phyloP scores from a whole-genome alignment of 2,329 filamentous ascomycete species.

The Amesomyces nigricolor region DNA sequence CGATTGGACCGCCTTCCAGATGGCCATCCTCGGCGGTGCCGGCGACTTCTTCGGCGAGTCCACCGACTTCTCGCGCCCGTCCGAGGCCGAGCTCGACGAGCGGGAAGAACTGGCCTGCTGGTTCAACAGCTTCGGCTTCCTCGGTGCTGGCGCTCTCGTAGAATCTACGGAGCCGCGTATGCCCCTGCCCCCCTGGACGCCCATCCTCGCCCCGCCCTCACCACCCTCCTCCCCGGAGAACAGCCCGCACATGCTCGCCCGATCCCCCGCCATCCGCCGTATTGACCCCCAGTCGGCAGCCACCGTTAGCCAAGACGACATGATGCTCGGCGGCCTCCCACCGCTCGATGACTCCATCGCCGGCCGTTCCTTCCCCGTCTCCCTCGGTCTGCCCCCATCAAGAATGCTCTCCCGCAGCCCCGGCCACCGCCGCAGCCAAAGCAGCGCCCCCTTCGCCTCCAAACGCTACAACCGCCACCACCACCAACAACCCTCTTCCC shows the following conservation, averaged over 20 bases:
- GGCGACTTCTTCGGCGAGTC: constrained; percentile 46
- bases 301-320: neutral
- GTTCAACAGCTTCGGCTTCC: constrained; percentile 48
- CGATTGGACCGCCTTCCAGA: constrained; percentile 62
- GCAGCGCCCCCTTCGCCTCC: constrained; percentile 12
- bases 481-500: neutral
- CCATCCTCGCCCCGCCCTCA: constrained; percentile 11
- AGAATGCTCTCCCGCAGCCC: neutral
- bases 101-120: constrained; percentile 44
- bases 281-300: constrained; percentile 24
- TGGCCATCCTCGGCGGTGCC: constrained; percentile 55
- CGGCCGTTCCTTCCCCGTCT: constrained; percentile 10
- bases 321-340: neutral
- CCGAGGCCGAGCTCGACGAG: constrained; percentile 40
- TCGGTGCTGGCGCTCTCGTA: constrained; percentile 37
- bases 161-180: constrained; percentile 10
- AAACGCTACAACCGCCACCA: neutral
- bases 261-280: constrained; percentile 14
- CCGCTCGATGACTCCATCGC: constrained; percentile 15
- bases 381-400: neutral
- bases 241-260: constrained; percentile 22
- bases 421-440: constrained; percentile 16
- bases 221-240: constrained; percentile 15
- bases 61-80: constrained; percentile 35
- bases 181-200: constrained; percentile 6